Conservation (phyloP, 805 yeast species). For the Candida stauntonica region DNA sequence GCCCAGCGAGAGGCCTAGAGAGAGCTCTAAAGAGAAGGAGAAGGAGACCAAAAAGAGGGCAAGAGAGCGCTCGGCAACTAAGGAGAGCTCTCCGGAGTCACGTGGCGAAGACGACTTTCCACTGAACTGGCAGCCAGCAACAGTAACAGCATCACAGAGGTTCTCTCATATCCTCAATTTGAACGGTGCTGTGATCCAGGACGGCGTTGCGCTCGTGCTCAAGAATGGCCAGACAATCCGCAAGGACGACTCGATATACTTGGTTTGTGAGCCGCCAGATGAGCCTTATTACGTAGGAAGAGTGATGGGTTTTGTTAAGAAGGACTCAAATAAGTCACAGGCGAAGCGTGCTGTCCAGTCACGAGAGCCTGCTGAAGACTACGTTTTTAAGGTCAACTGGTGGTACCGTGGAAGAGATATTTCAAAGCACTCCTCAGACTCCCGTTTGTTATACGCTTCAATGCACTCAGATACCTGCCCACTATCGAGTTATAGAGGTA, state of each 20-base stretch:
- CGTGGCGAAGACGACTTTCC: slow-evolving; percentile 17
- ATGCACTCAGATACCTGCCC: slow-evolving; percentile 87
- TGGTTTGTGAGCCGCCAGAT: slow-evolving; percentile 89
- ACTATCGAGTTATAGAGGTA: slow-evolving; percentile 67
- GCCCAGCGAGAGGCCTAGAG: neutral
- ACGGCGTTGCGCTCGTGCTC: slow-evolving; percentile 18
- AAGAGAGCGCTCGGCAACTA: slow-evolving; percentile 8
- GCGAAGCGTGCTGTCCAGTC: slow-evolving; percentile 3
- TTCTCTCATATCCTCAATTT: slow-evolving; percentile 37
- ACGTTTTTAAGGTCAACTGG: slow-evolving; percentile 77
- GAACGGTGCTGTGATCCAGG: slow-evolving; percentile 34
- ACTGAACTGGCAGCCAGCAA: slow-evolving; percentile 24
- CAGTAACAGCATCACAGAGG: slow-evolving; percentile 4
- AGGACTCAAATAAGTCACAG: slow-evolving; percentile 22
- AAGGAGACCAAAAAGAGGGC: slow-evolving; percentile 8
- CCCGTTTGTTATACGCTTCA: slow-evolving; percentile 76
- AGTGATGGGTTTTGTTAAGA: slow-evolving; percentile 63
- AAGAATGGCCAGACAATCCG: slow-evolving; percentile 22
- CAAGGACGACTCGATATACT: slow-evolving; percentile 60
- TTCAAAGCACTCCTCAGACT: slow-evolving; percentile 58
- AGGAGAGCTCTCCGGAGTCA: slow-evolving; percentile 13
- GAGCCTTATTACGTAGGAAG: slow-evolving; percentile 91
- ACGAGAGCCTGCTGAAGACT: slow-evolving; percentile 47
- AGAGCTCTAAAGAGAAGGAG: slow-evolving; percentile 1
- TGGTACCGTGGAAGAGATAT: slow-evolving; percentile 86